Conservation (phyloP, 371 early-diverging fungal genomes). For the Rhizomucor pusillus region DNA sequence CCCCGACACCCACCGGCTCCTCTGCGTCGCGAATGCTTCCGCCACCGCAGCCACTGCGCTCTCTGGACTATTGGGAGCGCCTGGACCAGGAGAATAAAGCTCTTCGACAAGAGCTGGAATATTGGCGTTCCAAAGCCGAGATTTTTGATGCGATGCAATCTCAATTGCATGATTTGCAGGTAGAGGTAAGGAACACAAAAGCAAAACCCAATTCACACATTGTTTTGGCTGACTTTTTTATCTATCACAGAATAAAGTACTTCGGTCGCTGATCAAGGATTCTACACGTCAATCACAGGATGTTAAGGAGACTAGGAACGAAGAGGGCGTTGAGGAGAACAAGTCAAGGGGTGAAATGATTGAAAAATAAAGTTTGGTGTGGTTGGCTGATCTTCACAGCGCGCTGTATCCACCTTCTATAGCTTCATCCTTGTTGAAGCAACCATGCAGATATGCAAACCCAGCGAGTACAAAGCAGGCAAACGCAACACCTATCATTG, state of each 20-base stretch:
- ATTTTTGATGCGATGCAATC: neutral
- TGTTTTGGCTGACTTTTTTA: too few species aligned
- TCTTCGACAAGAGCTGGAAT: slow-evolving; percentile 1
- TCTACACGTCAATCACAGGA: neutral
- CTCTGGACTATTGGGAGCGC: neutral
- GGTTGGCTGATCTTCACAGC: slow-evolving; percentile 13
- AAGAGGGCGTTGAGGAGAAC: neutral
- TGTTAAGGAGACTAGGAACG: neutral
- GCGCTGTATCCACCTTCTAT: slow-evolving; percentile 31
- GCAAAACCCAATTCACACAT: too few species aligned
- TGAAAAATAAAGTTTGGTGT: too few species aligned
- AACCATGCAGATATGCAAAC: slow-evolving; percentile 29
- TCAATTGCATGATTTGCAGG: slow-evolving; percentile 2
- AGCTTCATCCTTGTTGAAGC: slow-evolving; percentile 21
- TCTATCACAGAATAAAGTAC: too few species aligned
- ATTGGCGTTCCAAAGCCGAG: slow-evolving; percentile 4
- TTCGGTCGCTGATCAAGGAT: too few species aligned
- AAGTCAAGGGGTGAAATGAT: too few species aligned
- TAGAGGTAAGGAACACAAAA: slow-evolving; percentile 1
- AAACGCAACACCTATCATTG: slow-evolving; percentile 38
- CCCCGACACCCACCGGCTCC: neutral
- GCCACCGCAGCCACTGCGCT: neutral
- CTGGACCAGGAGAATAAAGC: neutral
- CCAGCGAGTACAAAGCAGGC: slow-evolving; percentile 24
- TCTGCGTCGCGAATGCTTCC: neutral